Evolutionary conservation across 495 filamentous ascomycete species (phyloP).

Genomic region (Acidiella bohemica): DNA sequence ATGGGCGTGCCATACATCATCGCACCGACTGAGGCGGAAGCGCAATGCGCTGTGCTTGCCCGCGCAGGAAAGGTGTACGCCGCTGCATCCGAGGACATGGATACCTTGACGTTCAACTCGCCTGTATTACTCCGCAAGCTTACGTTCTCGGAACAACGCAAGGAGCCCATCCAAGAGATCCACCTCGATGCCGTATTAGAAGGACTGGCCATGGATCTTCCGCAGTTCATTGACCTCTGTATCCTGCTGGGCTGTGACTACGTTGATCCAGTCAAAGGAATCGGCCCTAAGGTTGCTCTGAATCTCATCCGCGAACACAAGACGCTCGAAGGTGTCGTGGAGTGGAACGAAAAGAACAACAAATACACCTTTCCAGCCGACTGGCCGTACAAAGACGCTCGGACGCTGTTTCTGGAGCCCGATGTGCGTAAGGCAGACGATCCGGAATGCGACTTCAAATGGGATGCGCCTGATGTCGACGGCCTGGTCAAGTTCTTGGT

Average conservation of each 20-base stretch:
- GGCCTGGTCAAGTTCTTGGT: conserved; percentile 81
- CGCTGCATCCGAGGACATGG: conserved; percentile 97
- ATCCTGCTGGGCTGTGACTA: conserved; percentile 98
- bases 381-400: conserved; percentile 88
- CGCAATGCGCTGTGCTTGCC: conserved; percentile 85
- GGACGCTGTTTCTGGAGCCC: conserved; percentile 77
- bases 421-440: conserved; percentile 78
- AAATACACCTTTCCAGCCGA: conserved; percentile 77
- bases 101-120: conserved; percentile 88
- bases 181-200: conserved; percentile 69
- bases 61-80: conserved; percentile 91
- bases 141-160: conserved; percentile 91
- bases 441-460: conserved; percentile 88
- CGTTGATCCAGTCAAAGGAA: conserved; percentile 84
- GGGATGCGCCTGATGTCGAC: conserved; percentile 84
- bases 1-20: conserved; percentile 96
- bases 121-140: conserved; percentile 85
- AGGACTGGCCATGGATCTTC: conserved; percentile 72
- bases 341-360: conserved; percentile 36
- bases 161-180: conserved; percentile 95
- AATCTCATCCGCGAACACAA: conserved; percentile 86
- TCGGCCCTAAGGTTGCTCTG: conserved; percentile 80
- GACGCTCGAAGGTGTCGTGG: conserved; percentile 70
- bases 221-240: conserved; percentile 88
- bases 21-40: conserved; percentile 93